Evolutionary conservation across 192 early-diverging fungal species (phyloP).

Genomic region (Powellomyces hirtus): DNA sequence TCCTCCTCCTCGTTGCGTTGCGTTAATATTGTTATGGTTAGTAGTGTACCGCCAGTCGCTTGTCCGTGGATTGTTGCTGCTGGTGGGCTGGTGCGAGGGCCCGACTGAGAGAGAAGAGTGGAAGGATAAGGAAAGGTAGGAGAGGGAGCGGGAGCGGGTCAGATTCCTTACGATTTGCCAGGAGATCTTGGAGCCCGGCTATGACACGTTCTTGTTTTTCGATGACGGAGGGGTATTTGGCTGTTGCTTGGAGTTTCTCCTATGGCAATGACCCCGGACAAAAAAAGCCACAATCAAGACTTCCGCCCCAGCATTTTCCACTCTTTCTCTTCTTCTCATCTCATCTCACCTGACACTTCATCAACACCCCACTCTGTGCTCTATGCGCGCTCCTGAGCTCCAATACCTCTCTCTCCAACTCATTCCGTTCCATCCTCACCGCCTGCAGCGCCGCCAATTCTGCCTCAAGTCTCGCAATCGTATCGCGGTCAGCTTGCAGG

Average conservation of each 20-base stretch:
- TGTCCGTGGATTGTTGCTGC: conserved; percentile 7
- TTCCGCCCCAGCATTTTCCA: no score
- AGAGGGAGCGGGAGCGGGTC: no score
- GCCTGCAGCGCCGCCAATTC: conserved; percentile 30
- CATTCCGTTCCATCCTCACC: conserved; percentile 32
- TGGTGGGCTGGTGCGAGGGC: conserved; percentile 1
- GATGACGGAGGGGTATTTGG: conserved; percentile 31
- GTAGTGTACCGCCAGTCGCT: not conserved
- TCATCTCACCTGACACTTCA: conserved; percentile 45
- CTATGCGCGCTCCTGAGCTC: conserved; percentile 47
- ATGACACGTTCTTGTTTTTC: conserved; percentile 48
- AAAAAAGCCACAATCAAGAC: no score
- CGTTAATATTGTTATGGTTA: no score
- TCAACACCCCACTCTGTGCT: conserved; percentile 38
- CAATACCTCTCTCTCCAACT: conserved; percentile 37
- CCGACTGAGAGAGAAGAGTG: not conserved
- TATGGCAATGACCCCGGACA: no score
- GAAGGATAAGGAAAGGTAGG: not conserved
- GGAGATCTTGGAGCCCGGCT: conserved; percentile 24
- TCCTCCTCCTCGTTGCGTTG: no score
- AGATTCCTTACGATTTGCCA: conserved; percentile 5
- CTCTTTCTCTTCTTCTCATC: no score
- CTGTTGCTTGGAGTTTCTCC: conserved; percentile 20
- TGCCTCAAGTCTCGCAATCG: conserved; percentile 1
- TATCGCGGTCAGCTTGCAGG: conserved; percentile 25